These are phyloP conservation scores for Paralagenidium karlingii DNA, from an alignment of 352 stramenopile species.

Conservation along the genomic window DNA sequence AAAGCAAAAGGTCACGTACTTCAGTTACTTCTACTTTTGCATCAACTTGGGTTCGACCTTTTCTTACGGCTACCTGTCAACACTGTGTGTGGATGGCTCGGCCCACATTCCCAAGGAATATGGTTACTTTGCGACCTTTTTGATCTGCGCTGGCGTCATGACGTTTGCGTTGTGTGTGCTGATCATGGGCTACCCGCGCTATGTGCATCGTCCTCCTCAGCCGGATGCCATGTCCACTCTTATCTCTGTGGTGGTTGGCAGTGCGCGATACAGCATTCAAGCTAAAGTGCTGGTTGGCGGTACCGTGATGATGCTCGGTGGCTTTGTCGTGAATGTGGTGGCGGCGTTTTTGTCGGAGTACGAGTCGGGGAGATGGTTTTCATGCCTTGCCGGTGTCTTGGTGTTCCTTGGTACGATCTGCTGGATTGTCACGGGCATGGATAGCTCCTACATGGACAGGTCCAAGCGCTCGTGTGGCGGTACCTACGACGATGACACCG, in stretches of 20 bases:
- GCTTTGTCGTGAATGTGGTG: conserved; percentile 41
- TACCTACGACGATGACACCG: conserved; percentile 16
- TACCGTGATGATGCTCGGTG: conserved; percentile 17
- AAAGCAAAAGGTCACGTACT: conserved; percentile 43
- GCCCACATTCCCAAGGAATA: conserved; percentile 46
- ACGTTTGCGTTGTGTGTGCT: conserved; percentile 24
- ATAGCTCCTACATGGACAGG: conserved; percentile 30
- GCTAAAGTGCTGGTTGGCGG: conserved; percentile 25
- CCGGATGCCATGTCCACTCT: conserved; percentile 28
- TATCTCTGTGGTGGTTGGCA: conserved; percentile 18
- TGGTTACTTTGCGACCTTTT: conserved; percentile 66
- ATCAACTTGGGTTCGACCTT: conserved; percentile 62
- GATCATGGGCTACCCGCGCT: conserved; percentile 25
- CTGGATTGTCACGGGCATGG: conserved; percentile 28
- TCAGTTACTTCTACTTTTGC: conserved; percentile 72
- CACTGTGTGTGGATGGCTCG: conserved; percentile 59
- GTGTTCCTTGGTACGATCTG: conserved; percentile 28
- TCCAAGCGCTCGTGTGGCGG: conserved; percentile 24
- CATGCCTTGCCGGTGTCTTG: conserved; percentile 37
- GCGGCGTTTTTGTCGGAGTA: conserved; percentile 29
- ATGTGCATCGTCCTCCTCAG: conserved; percentile 26
- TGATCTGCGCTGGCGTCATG: conserved; percentile 32
- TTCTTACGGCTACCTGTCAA: conserved; percentile 65
- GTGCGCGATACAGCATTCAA: conserved; percentile 11
- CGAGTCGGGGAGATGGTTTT: conserved; percentile 59